Evolutionary conservation across 495 filamentous ascomycete species (phyloP).

Genomic region (Talaromyces adpressus): DNA sequence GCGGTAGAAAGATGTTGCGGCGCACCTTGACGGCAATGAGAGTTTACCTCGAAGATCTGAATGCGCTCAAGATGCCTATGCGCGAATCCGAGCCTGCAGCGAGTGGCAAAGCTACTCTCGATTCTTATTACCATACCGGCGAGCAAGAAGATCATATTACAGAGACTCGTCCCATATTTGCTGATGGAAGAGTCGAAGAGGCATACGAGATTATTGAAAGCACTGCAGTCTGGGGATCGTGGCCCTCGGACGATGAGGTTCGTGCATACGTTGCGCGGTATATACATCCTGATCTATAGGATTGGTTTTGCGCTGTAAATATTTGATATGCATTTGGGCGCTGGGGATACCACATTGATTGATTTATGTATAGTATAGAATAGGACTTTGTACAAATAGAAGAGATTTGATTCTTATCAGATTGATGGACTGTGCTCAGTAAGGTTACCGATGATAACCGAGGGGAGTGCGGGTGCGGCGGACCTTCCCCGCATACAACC

Average conservation of each 20-base stretch:
- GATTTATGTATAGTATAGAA: background rate
- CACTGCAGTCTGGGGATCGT: conserved; percentile 41
- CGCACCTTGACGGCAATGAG: conserved; percentile 44
- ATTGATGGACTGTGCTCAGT: background rate
- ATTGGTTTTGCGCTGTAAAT: conserved; percentile 1
- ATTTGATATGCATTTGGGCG: background rate
- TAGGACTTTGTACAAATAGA: background rate
- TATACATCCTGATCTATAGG: conserved; percentile 7
- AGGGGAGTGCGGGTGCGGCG: background rate
- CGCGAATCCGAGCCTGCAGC: background rate
- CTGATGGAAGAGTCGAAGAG: conserved; percentile 24
- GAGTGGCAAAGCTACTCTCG: background rate
- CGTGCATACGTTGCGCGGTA: conserved; percentile 29
- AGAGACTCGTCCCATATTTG: conserved; percentile 8
- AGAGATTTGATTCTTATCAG: background rate
- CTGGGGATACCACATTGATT: background rate
- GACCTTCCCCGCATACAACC: conserved; percentile 1
- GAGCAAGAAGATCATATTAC: background rate
- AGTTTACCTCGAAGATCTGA: conserved; percentile 42
- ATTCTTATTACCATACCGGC: background rate
- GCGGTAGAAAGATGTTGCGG: conserved; percentile 38
- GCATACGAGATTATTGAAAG: conserved; percentile 38
- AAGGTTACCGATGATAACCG: conserved; percentile 1
- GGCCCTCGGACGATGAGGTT: conserved; percentile 48
- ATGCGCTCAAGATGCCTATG: background rate